A percentile compares a stretch with the other conserved stretches of the same genome.
phyloP scores from a whole-genome alignment of 176 grass and related monocot species.

The Triticum turgidum region DNA sequence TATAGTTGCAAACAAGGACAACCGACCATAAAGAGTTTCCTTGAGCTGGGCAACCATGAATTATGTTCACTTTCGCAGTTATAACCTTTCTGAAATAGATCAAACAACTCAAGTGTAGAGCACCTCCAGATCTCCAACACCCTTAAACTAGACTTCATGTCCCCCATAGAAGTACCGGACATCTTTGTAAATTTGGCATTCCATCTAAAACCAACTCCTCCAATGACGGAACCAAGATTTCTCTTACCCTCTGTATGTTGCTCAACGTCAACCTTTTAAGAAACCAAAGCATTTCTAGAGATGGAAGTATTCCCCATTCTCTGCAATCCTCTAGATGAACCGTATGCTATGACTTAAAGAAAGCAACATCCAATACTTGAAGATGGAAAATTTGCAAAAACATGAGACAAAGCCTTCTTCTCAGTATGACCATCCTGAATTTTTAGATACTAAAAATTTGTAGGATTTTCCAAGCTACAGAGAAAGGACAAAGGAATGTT shows the following conservation, averaged over 20 bases:
- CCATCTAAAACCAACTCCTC: constrained; percentile 2
- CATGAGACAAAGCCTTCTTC: too few species aligned
- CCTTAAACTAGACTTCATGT: constrained; percentile 9
- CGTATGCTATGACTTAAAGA: too few species aligned
- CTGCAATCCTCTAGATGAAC: neutral
- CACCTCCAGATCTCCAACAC: neutral
- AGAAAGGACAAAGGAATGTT: too few species aligned
- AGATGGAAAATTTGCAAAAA: too few species aligned
- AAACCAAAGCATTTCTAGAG: neutral
- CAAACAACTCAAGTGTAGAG: neutral
- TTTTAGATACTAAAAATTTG: too few species aligned
- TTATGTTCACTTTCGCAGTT: too few species aligned
- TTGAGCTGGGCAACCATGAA: too few species aligned
- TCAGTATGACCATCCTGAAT: too few species aligned
- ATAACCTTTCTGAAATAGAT: neutral
- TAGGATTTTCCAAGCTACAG: too few species aligned
- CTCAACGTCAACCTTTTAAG: constrained; percentile 2
- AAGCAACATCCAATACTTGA: too few species aligned
- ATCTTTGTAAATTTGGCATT: constrained; percentile 1
- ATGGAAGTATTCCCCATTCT: neutral
- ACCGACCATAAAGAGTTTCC: neutral
- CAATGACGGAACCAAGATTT: constrained; percentile 17
- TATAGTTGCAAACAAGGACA: constrained; percentile 2
- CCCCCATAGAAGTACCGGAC: neutral
- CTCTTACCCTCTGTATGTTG: neutral